These are phyloP conservation scores for Ascocoryne sarcoides DNA, from an alignment of 2,329 filamentous ascomycete genomes.

Conservation along the genomic window DNA sequence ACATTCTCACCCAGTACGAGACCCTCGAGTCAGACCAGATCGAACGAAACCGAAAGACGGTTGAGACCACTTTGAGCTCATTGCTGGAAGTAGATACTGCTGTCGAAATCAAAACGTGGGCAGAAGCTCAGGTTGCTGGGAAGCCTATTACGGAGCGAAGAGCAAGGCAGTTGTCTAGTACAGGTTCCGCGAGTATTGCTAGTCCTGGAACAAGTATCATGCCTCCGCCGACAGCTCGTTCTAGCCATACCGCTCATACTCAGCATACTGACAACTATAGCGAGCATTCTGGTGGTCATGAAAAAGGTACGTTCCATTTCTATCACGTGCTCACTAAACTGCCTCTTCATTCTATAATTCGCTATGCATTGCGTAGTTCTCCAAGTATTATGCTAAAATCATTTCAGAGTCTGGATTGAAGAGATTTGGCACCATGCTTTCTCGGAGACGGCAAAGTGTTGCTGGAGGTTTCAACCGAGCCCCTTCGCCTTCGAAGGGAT, in stretches of 20 bases:
- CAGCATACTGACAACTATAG: conserved; percentile 22
- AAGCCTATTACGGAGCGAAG: conserved; percentile 26
- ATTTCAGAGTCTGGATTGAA: conserved; percentile 45
- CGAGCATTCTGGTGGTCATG: conserved; percentile 15
- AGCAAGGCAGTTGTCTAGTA: conserved; percentile 21
- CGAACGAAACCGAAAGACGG: conserved; percentile 63
- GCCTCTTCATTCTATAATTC: not conserved
- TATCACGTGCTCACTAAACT: not conserved
- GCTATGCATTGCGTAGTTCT: not conserved
- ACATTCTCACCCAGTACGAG: conserved; percentile 84
- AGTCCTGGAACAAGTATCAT: conserved; percentile 1
- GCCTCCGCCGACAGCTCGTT: conserved; percentile 22
- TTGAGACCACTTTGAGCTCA: conserved; percentile 71
- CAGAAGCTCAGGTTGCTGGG: conserved; percentile 32
- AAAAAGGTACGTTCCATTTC: too few relatives aligned
- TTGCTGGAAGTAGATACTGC: conserved; percentile 80
- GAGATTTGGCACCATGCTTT: conserved; percentile 61
- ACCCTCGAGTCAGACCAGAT: conserved; percentile 87
- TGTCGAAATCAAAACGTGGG: conserved; percentile 75
- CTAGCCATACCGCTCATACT: conserved; percentile 3
- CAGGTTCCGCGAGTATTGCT: conserved; percentile 10
- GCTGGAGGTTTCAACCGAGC: conserved; percentile 47
- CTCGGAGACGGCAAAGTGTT: conserved; percentile 56
- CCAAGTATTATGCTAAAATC: conserved; percentile 17
- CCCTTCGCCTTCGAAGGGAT: conserved; percentile 47